These are phyloP conservation scores for Plasmodium malariae DNA, from an alignment of 169 alveolate genomes.

Conservation along the genomic window DNA sequence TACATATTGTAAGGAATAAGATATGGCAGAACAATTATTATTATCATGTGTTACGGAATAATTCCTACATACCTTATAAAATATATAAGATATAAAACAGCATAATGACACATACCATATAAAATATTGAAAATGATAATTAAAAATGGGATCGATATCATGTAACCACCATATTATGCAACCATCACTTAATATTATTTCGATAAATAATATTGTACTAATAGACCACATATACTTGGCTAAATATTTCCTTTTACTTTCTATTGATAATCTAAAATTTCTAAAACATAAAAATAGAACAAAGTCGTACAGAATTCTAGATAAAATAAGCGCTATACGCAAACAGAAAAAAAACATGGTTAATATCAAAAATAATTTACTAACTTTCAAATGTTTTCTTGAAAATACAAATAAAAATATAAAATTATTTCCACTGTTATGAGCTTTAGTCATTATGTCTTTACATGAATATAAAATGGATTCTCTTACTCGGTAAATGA, in stretches of 20 bases:
- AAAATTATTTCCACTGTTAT: constrained; percentile 20
- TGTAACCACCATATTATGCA: constrained; percentile 74
- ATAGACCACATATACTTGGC: constrained; percentile 72
- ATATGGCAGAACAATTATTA: neutral
- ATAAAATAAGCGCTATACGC: constrained; percentile 34
- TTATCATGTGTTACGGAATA: constrained; percentile 12
- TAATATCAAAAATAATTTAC: constrained; percentile 20
- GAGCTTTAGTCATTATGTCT: constrained; percentile 8
- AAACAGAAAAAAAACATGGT: constrained; percentile 49
- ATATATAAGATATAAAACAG: constrained; percentile 9
- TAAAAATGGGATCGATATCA: constrained; percentile 70
- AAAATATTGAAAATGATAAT: constrained; percentile 69
- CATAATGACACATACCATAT: constrained; percentile 44
- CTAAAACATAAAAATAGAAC: constrained; percentile 21
- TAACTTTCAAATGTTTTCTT: constrained; percentile 39
- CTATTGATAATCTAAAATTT: constrained; percentile 35
- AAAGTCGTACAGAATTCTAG: constrained; percentile 66
- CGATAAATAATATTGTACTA: constrained; percentile 44
- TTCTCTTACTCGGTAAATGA: constrained; percentile 48
- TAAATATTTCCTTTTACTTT: constrained; percentile 59
- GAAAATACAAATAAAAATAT: constrained; percentile 41
- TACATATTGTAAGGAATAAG: constrained; percentile 12
- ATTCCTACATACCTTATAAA: constrained; percentile 3
- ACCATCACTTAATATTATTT: constrained; percentile 40
- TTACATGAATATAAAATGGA: constrained; percentile 31